These are phyloP conservation scores for Capsicum chinense DNA, from an alignment of 257 asterid species.

Conservation along the genomic window DNA sequence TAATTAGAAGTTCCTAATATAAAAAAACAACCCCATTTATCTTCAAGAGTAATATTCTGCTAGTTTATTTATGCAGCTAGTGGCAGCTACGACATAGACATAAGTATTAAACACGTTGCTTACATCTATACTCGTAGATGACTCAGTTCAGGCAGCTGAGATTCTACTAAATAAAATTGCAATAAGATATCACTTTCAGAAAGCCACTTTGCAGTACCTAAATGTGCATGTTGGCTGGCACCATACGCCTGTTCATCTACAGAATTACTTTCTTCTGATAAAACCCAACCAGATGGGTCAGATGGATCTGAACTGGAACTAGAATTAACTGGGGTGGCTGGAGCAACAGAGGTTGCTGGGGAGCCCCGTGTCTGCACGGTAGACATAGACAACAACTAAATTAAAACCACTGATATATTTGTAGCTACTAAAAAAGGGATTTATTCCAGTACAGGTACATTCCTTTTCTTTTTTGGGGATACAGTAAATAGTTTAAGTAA, in stretches of 20 bases:
- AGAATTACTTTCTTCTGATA: constrained; percentile 55
- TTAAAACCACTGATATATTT: not conserved
- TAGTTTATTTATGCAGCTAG: not conserved
- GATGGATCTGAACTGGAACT: constrained; percentile 47
- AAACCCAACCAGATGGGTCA: constrained; percentile 47
- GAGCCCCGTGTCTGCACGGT: constrained; percentile 60
- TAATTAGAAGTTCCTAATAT: not conserved
- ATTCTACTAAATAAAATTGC: not conserved
- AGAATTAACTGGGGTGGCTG: constrained; percentile 67
- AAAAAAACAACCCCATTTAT: not conserved
- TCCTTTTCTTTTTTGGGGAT: not conserved
- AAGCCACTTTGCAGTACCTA: constrained; percentile 37
- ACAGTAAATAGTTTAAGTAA: not conserved
- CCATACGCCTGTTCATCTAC: constrained; percentile 38
- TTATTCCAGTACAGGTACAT: not conserved
- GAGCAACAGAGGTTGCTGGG: constrained; percentile 72
- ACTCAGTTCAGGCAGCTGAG: constrained; percentile 17
- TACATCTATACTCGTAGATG: not conserved
- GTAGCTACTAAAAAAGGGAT: not conserved
- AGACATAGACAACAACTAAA: constrained; percentile 2
- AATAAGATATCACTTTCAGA: not conserved
- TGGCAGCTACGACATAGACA: not conserved
- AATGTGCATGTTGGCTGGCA: constrained; percentile 34
- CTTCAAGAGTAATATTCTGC: constrained; percentile 9
- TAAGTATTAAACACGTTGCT: constrained; percentile 13